Base-by-base conservation (phyloP, 2,329 filamentous ascomycete species). In the Trichoderma harzianum region DNA sequence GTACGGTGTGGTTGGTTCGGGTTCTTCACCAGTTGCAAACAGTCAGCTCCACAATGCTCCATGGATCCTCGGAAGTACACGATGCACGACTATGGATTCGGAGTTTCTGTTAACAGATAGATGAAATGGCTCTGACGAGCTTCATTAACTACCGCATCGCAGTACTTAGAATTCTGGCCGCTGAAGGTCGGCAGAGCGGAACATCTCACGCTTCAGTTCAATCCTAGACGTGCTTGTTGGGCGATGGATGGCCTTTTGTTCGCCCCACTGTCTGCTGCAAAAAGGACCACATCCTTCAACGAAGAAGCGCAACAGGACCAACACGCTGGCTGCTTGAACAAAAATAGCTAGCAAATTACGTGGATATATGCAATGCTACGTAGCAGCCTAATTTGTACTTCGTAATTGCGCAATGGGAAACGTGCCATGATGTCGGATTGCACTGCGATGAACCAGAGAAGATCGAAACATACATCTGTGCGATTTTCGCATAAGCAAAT, bases 101-200 rank as follows among this genome's bases (percentile, higher is more conserved):
- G 18, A 7, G 6, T 18, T 39, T 18, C 36, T 39, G 36, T 39
- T 0, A 43, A n/a, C 7, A n/a, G 39, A 0, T 10, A 43, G 7
- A 43, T 43, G 39, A 10, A 43, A 10, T 43, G 16, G 7, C 4
- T 10, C 1, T 7, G 16, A 10, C 39, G 16, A 43, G 18, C 16
- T 43, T 43, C 16, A 43, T 43, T n/a, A n/a, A 43, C 1, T 1
- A 14, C 21, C 11, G n/a, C 5, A 3, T 3, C 11, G n/a, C 0
- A 11, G 2, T 11, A 12, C 5, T 11, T 24, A 2, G 3, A 24
- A 14, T 53, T 24, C 10, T 53, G 12, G 5, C 21, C n/a, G 5
- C 2, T 6, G 7, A n/a, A 4, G 6, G 8, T 47, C 0, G 5
- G 8, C 21, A 24, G 11, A 1, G 11, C 21, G 47, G 1, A 12